These are phyloP conservation scores for Plectosphaerella plurivora DNA, from an alignment of 2,329 filamentous ascomycete genomes.

Conservation along the genomic window DNA sequence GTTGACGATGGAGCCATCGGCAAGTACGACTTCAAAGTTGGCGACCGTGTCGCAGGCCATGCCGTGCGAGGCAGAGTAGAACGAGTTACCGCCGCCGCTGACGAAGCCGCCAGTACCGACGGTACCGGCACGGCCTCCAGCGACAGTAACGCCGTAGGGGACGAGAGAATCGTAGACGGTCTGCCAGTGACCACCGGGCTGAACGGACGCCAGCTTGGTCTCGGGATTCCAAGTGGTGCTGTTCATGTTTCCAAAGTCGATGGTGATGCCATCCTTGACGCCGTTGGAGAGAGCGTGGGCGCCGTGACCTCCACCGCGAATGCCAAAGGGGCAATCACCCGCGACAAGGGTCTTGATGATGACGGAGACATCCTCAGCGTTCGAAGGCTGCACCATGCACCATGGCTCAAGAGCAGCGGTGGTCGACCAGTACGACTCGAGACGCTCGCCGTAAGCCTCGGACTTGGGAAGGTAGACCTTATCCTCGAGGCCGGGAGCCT, in stretches of 20 bases:
- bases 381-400: slow-evolving; percentile 28
- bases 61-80: slow-evolving; percentile 31
- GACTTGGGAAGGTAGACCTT: slow-evolving; percentile 23
- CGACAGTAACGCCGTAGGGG: slow-evolving; percentile 23
- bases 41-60: slow-evolving; percentile 40
- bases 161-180: slow-evolving; percentile 30
- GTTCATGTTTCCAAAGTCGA: slow-evolving; percentile 29
- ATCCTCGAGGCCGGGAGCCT: slow-evolving; percentile 15
- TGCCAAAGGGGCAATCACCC: slow-evolving; percentile 28
- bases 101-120: slow-evolving; percentile 30
- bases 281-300: slow-evolving; percentile 26
- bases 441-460: slow-evolving; percentile 20
- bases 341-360: slow-evolving; percentile 25
- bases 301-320: slow-evolving; percentile 32
- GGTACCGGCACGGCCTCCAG: slow-evolving; percentile 28
- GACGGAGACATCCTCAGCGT: slow-evolving; percentile 28
- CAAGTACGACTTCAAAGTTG: slow-evolving; percentile 42
- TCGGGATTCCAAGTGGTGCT: slow-evolving; percentile 20
- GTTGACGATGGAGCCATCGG: slow-evolving; percentile 35
- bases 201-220: slow-evolving; percentile 23
- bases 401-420: slow-evolving; percentile 28
- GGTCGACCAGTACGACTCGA: slow-evolving; percentile 29
- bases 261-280: slow-evolving; percentile 29
- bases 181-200: slow-evolving; percentile 30
- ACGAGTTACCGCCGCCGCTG: slow-evolving; percentile 30